Evolutionary conservation across 1,284 basidiomycete genomes (phyloP).

Genomic region (Sanghuangporus baumii): DNA sequence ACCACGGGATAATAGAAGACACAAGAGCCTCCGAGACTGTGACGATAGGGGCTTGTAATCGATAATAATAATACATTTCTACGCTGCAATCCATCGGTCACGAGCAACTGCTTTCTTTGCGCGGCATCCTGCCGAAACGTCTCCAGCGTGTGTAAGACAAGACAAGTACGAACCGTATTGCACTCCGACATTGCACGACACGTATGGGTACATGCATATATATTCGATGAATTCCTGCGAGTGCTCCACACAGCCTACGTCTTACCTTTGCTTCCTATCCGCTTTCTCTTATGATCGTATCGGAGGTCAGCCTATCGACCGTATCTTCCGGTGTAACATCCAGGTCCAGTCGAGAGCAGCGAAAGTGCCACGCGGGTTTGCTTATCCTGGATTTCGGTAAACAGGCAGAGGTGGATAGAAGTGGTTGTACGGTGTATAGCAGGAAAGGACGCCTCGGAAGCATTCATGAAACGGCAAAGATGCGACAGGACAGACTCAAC

Average conservation of each 20-base stretch:
- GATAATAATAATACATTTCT: neutral
- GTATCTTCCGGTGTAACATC: neutral
- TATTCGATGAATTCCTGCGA: neutral
- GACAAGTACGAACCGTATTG: neutral
- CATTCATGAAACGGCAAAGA: conserved; percentile 2
- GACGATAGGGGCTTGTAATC: neutral
- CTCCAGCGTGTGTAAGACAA: neutral
- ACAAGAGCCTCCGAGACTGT: neutral
- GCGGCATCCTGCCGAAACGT: neutral
- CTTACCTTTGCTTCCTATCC: neutral
- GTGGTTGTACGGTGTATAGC: neutral
- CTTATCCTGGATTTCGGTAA: neutral
- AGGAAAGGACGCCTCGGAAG: neutral
- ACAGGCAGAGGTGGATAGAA: neutral
- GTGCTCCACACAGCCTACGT: neutral
- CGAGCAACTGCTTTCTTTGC: neutral
- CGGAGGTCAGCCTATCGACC: neutral
- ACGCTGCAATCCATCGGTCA: neutral
- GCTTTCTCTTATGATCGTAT: neutral
- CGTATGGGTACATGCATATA: neutral
- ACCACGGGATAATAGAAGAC: neutral
- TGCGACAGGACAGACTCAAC: conserved; percentile 11
- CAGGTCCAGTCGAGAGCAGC: neutral
- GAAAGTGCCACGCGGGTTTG: neutral
- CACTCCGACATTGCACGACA: neutral